A percentile compares a stretch with the other conserved stretches of the same genome.
Evolutionary conservation across 179 eudicot species (phyloP).

Genomic region (Beta macrorhiza): DNA sequence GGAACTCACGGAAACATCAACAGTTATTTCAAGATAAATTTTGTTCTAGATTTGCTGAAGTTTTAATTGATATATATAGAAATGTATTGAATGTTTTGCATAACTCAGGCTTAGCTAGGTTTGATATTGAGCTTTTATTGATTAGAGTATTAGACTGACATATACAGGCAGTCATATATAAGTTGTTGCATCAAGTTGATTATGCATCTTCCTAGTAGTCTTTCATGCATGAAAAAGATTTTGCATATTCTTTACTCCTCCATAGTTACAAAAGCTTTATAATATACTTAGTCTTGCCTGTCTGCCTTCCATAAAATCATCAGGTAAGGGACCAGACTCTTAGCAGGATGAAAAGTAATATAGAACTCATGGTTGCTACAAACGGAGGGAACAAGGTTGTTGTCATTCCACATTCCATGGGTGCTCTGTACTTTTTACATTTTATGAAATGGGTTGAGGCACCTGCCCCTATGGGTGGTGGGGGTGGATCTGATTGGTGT

Average conservation of each 20-base stretch:
- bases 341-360: conserved; percentile 88
- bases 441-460: conserved; percentile 99
- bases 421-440: conserved; percentile 87
- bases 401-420: conserved; percentile 97
- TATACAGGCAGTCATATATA: not conserved
- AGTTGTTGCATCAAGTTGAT: not conserved
- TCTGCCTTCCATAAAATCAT: conserved; percentile 15
- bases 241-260: not conserved
- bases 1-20: not conserved
- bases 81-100: not conserved
- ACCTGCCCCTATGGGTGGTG: conserved; percentile 97
- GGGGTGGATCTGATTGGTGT: conserved; percentile 96
- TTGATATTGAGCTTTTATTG: not conserved
- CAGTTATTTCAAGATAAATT: not conserved
- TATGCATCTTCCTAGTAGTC: not conserved
- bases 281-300: not conserved
- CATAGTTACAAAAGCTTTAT: not conserved
- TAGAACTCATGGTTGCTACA: conserved; percentile 94
- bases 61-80: not conserved
- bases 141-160: not conserved
- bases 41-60: not conserved
- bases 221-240: not conserved
- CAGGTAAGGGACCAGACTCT: conserved; percentile 90
- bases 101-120: not conserved
- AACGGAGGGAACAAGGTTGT: conserved; percentile 89